These are phyloP conservation scores for Metschnikowia continentalis DNA, from an alignment of 805 yeast species.

Conservation along the genomic window DNA sequence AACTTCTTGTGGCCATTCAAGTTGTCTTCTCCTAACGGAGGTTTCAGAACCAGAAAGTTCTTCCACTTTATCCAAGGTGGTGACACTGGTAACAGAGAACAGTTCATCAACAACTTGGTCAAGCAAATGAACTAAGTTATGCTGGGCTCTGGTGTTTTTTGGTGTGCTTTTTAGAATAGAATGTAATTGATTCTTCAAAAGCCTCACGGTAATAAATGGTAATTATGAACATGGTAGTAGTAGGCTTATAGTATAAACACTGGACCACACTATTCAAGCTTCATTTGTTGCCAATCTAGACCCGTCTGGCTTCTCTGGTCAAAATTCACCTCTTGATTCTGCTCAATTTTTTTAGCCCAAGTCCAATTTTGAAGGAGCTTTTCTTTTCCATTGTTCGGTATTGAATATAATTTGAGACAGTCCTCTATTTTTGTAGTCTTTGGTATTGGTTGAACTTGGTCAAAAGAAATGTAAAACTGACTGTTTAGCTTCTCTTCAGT, in stretches of 20 bases:
- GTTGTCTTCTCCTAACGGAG: constrained; percentile 95
- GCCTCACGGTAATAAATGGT: constrained; percentile 1
- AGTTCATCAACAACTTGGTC: constrained; percentile 89
- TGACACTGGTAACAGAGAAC: constrained; percentile 98
- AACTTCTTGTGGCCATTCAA: constrained; percentile 98
- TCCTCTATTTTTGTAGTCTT: too few relatives aligned
- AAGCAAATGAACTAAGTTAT: constrained; percentile 81
- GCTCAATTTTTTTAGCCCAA: too few relatives aligned
- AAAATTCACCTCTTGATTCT: too few relatives aligned
- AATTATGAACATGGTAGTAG: background rate
- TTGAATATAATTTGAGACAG: too few relatives aligned
- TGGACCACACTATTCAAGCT: too few relatives aligned
- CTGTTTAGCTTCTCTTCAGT: too few relatives aligned
- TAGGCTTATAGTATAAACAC: background rate
- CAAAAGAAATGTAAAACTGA: too few relatives aligned
- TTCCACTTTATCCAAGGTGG: constrained; percentile 97
- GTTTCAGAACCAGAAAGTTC: constrained; percentile 98
- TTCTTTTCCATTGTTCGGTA: too few relatives aligned
- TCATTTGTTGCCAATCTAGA: too few relatives aligned
- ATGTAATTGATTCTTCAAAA: constrained; percentile 1
- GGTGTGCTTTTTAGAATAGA: constrained; percentile 6
- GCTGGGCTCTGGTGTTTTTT: background rate
- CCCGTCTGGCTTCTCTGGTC: too few relatives aligned
- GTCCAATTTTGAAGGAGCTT: too few relatives aligned
- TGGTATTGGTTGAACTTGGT: too few relatives aligned